Conservation (phyloP, 345 rosid species). For the Crucihimalaya himalaica region DNA sequence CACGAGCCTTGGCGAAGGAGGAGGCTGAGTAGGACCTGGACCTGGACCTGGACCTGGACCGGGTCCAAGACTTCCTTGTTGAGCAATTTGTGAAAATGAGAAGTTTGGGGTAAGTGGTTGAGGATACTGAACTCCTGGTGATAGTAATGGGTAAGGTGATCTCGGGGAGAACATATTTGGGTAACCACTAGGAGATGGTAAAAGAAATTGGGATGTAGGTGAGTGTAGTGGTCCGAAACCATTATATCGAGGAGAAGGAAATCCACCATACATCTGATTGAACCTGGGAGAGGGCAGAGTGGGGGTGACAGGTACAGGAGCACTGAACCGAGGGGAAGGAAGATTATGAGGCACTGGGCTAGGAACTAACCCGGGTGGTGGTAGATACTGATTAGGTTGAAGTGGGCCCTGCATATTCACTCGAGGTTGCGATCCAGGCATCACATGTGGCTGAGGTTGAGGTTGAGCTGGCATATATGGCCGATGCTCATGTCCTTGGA, state of each 20-base stretch:
- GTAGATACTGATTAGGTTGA: conserved; percentile 46
- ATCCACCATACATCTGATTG: conserved; percentile 47
- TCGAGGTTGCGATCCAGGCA: conserved; percentile 26
- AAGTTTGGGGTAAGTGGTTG: conserved; percentile 76
- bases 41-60: conserved; percentile 68
- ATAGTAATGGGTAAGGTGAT: conserved; percentile 69
- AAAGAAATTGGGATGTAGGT: conserved; percentile 79
- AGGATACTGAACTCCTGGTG: conserved; percentile 84
- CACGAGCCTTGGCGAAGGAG: conserved; percentile 65
- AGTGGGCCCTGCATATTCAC: conserved; percentile 38
- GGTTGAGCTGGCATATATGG: conserved; percentile 14
- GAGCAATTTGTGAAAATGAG: conserved; percentile 65
- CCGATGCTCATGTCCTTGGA: background rate
- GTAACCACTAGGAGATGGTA: conserved; percentile 70
- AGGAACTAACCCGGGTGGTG: conserved; percentile 37
- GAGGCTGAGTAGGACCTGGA: conserved; percentile 57
- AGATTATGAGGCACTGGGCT: conserved; percentile 43
- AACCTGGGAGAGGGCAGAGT: conserved; percentile 54
- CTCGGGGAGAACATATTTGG: conserved; percentile 65
- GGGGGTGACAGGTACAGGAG: conserved; percentile 53
- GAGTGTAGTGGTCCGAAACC: conserved; percentile 68
- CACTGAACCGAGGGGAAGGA: conserved; percentile 60
- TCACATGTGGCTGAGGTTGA: conserved; percentile 28
- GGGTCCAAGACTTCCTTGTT: conserved; percentile 72
- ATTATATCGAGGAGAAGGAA: conserved; percentile 61